Evolutionary conservation across 768 basidiomycete genomes (phyloP), one percentile per base, ranked within the genome.

Genomic region (Boletus insuetus): DNA sequence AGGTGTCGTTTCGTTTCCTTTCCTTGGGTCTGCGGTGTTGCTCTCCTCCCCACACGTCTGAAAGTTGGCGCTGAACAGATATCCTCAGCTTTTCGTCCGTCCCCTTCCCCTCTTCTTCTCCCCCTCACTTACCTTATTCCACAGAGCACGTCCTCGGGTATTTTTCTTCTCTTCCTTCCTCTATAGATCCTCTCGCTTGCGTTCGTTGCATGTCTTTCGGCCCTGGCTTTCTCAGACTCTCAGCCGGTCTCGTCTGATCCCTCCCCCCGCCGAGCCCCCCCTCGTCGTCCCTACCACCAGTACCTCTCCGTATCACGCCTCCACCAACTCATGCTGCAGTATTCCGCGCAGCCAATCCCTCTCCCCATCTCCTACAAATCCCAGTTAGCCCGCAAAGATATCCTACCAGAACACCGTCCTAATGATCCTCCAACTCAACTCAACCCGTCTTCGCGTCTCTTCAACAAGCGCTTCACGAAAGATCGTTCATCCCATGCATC

Each of bases 271-370:
- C 73, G 62, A 69, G 69, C 58, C 67, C 69, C 54, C 17, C 58
- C 31, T 51, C 56, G 69, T 66, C 70, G 68, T 64, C 63, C 56
- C 41, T 71, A 64, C 62, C 60, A 68, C 58, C 64, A 62, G 54
- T 67, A 59, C 62, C 68, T 68, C 49, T 64, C 65, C 39, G 68
- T 68, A 39, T 68, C 64, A 54, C 62, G 47, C 40, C 62, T 67
- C 12, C 64, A 59, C 59, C 59, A 68, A 60, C 77, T 70, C 73
- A 85, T 85, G 84, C 81, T 85, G 80, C 83, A 84, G 74, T 82
- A 81, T 9, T 71, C 69, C 20, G 71, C 71, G 3, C 69, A 71
- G 49, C 69, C 70, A 32, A 70, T 70, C 12, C 57, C 70, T 43
- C 69, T 72, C 19, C 66, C 70, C 58, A 62, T 72, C 44, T 29